Evolutionary conservation across 208 protist species (phyloP), one percentile per base, ranked within the genome.

Genomic region (Leishmania tarentolae): DNA sequence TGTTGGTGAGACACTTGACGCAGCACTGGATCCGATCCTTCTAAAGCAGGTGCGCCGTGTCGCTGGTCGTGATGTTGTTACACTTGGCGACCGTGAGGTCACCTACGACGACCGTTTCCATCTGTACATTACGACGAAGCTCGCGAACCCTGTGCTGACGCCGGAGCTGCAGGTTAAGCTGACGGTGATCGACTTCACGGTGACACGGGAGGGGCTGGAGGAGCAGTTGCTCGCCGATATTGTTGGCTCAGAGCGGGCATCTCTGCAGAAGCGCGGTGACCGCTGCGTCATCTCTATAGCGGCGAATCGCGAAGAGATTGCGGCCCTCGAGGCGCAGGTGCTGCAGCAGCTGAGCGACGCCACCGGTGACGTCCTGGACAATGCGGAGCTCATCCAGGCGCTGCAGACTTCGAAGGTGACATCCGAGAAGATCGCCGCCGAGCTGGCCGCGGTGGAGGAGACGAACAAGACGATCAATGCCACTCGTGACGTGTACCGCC

Each of bases 121-220:
- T 15, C 87, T 99, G 24, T 99, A 97, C 89, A 97, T 99, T 79
- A 98, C 98, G 21, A 98, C 93, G 68, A 99, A 99, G 82, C 89
- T 99, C 47, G 86, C 94, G 28, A 99, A 99, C 84, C 98, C 98
- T 9, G 88, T 98, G 78, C 98, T 98, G 74, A 91, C 95, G 56
- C 98, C 98, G 8, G 98, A 99, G 83, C 86, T 99, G 59, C 97
- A 97, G 86, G 95, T 98, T 88, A 98, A 97, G 81, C 85, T 98
- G 63, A 96, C 94, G 8, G 92, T 99, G 65, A 87, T 97, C 70
- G 97, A 99, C 90, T 99, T 98, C 88, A 99, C 94, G 46, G 94
- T 99, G 19, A 99, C 97, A 24, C 90, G 89, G 46, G 86, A 94
- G 59, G 97, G 96, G 24, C 83, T 99, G 59, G 95, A 98, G 86